Evolutionary conservation across 225 moss, liverwort and hornwort species (phyloP), one percentile per base, ranked within the genome.

Genomic region (Bryoerythrophyllum caledonicum): DNA sequence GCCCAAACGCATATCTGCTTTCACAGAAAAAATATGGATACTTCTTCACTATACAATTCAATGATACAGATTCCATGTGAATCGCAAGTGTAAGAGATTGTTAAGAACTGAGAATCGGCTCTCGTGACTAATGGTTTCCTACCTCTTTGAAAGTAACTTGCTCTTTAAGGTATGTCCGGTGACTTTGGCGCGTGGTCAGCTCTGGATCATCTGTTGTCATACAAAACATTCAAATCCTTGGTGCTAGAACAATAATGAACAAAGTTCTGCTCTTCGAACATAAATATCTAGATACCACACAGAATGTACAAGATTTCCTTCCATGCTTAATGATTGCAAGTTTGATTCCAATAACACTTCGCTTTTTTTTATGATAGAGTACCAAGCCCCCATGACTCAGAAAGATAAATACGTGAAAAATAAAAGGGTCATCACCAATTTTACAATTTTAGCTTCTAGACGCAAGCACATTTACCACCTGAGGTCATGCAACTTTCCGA

Each of bases 141-240:
- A 97, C 96, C 92, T 94, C 94, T 79, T 97, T 94, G 76, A 88
- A 97, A 20, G 78, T 76, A 52, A 94, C 94, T 84, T 92, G 91
- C 60, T 92, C 91, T 78, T 80, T 91, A 61, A 97, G 86, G 72
- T 85, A 97, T 43, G 78, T 76, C 73, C 94, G 90, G 76, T 97
- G 91, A 63, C 81, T 77, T 85, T 89, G 96, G 68, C 91, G 89
- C 26, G 81, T 59, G 37, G 86, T 88, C 82, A 94, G 81, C 30
- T 97, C 96, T 51, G 91, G 87, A 81, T 97, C 94, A 91, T 91
- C 90, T 90, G 70, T 63, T 63, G 37, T 13, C 65, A 60, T 10
- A 82, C 21, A 71, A 58, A 27, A 66, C 71, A 66, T 54, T 76
- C 57, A 17, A 51, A 73, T 46, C 17, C 72, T 65, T 63, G 5